Percentiles rank a stretch among this genome's conserved stretches.
Evolutionary conservation across 2,329 filamentous ascomycete species (phyloP).

Genomic region (Xylaria sp.): DNA sequence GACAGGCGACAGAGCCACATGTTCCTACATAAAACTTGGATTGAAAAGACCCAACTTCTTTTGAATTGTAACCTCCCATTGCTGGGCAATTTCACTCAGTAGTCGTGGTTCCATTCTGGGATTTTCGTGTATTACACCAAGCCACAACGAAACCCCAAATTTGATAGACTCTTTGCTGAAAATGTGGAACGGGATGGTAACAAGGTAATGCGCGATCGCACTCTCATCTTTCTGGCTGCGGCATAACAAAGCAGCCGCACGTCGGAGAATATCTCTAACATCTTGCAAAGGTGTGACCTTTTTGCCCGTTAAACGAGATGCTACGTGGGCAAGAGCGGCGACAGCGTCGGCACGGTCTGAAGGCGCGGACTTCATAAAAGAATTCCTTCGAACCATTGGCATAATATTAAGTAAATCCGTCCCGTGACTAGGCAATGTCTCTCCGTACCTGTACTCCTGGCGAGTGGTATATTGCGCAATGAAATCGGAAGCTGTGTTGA

Average conservation of each 20-base stretch:
- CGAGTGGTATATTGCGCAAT: slow-evolving; percentile 96
- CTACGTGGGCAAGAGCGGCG: slow-evolving; percentile 77
- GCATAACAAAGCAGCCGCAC: slow-evolving; percentile 88
- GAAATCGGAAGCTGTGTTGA: slow-evolving; percentile 96
- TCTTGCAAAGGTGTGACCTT: slow-evolving; percentile 78
- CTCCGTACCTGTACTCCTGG: slow-evolving; percentile 92
- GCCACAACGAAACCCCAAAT: slow-evolving; percentile 93
- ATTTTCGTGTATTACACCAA: slow-evolving; percentile 97
- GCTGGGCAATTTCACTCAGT: slow-evolving; percentile 85
- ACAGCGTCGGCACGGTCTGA: slow-evolving; percentile 68
- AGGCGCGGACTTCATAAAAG: slow-evolving; percentile 63
- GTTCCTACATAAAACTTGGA: slow-evolving; percentile 68
- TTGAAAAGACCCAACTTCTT: slow-evolving; percentile 85
- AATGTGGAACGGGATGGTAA: slow-evolving; percentile 90
- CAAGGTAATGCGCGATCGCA: slow-evolving; percentile 85
- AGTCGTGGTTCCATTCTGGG: slow-evolving; percentile 87
- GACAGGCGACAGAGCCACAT: slow-evolving; percentile 31
- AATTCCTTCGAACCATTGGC: slow-evolving; percentile 64
- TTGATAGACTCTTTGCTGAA: slow-evolving; percentile 97
- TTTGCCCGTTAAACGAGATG: slow-evolving; percentile 75
- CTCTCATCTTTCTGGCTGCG: slow-evolving; percentile 79
- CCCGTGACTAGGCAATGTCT: slow-evolving; percentile 76
- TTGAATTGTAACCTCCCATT: slow-evolving; percentile 88
- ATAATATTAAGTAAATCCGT: slow-evolving; percentile 72
- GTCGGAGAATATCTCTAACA: slow-evolving; percentile 82